phyloP scores from a whole-genome alignment of 1,284 basidiomycete species.

The Ceratobasidium sp. region DNA sequence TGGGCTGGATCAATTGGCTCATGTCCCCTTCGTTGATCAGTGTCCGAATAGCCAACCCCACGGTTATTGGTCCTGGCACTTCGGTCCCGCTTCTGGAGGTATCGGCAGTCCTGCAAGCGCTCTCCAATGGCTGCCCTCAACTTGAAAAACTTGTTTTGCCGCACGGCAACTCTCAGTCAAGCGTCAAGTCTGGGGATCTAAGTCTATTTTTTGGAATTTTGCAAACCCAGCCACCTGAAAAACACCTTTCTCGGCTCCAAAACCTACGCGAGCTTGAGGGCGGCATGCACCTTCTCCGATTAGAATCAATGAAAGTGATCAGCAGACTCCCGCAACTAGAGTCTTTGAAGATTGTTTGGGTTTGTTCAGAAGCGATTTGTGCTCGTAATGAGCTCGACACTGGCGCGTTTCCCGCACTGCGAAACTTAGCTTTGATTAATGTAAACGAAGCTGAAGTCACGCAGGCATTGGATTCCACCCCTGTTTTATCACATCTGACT shows the following conservation, averaged over 20 bases:
- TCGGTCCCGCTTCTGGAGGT: no score
- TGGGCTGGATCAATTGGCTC: neutral
- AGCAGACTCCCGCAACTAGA: neutral
- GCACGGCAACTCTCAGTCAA: neutral
- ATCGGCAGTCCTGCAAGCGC: neutral
- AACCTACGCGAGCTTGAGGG: neutral
- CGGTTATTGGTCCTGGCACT: no score
- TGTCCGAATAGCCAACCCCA: no score
- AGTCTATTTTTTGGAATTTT: neutral
- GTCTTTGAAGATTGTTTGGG: neutral
- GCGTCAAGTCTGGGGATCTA: neutral
- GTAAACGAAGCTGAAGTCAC: neutral
- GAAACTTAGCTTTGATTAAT: neutral
- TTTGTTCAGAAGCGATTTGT: neutral
- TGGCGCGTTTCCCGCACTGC: neutral
- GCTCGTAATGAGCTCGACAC: neutral
- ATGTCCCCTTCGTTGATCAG: neutral
- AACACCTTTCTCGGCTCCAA: neutral
- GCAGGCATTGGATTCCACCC: neutral
- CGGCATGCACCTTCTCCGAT: neutral
- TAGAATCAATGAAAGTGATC: neutral
- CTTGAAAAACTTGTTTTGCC: neutral
- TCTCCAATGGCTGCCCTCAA: neutral
- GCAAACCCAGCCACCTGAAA: neutral
- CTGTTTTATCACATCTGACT: neutral